Evolutionary conservation across 2,329 filamentous ascomycete species (phyloP).

Genomic region (Fusarium sp.): DNA sequence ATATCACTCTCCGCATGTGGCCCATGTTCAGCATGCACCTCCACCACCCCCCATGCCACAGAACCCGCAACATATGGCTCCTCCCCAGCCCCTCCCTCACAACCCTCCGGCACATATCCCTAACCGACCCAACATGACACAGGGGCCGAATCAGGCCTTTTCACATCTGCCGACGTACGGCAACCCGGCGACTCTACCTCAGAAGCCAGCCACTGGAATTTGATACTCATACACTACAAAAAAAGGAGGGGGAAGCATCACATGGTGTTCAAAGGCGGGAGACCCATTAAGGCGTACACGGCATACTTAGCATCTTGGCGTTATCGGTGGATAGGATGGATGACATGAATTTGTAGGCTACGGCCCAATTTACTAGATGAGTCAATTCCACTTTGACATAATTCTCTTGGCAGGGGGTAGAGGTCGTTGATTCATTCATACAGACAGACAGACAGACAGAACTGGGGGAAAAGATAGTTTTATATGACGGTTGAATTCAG

Average conservation of each 20-base stretch:
- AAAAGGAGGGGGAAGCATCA: conserved; percentile 41
- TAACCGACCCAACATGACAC: conserved; percentile 58
- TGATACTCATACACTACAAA: conserved; percentile 44
- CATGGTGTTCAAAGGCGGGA: conserved; percentile 43
- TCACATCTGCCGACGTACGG: conserved; percentile 67
- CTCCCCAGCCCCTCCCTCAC: conserved; percentile 58
- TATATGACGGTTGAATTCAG: conserved; percentile 51
- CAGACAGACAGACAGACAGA: background rate
- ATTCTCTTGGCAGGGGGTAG: conserved; percentile 23
- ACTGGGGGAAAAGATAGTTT: conserved; percentile 23
- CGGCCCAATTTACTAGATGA: conserved; percentile 46
- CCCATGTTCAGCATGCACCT: conserved; percentile 55
- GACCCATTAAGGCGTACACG: conserved; percentile 48
- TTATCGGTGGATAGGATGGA: conserved; percentile 52
- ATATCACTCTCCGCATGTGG: conserved; percentile 56
- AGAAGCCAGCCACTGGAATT: conserved; percentile 66
- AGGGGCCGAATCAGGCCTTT: conserved; percentile 59
- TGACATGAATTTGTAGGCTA: conserved; percentile 47
- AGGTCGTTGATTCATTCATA: background rate
- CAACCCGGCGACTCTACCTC: conserved; percentile 69
- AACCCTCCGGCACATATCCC: conserved; percentile 56
- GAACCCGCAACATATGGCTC: conserved; percentile 53
- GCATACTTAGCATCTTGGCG: conserved; percentile 55
- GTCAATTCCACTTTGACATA: conserved; percentile 45
- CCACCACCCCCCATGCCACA: conserved; percentile 53